Base-by-base conservation (phyloP, 768 basidiomycete species). In the Mycena albidolilacea region DNA sequence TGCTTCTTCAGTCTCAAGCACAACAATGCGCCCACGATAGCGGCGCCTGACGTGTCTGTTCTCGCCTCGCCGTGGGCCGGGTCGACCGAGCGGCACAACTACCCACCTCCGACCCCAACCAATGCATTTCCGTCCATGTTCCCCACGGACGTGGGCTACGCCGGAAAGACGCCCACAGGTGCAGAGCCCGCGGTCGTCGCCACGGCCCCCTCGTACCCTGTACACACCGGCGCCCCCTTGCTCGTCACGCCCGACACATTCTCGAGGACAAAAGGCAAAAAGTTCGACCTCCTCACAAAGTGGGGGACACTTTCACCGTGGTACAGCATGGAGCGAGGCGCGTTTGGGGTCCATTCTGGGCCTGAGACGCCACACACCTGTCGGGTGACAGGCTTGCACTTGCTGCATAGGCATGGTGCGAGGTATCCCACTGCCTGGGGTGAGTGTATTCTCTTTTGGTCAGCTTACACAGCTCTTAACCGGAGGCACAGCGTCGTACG, bases 261-360 rank as follows among this genome's bases (percentile, higher is more conserved):
- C 72, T 76, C 79, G 61, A 77, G 70, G 57, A 79, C 78, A 37
- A 80, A 77, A 60, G 77, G 75, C 39, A 80, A 82, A 39, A 79
- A 84, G 12, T 95, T 95, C 75, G 89, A 92, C 78, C 78, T 96
- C 57, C 90, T 95, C 81, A 89, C 86, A 79, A 88, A 89, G 50
- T 96, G 95, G 95, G 95, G 95, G 0, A 95, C 95, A 78, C 81
- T 95, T 46, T 92, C 93, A 1, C 95, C 95, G 12, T 96, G 95
- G 95, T 96, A 92, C 80, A 94, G 92, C 74, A 90, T 94, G 21
- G 85, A 86, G 19, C 85, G 83, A 54, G 87, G 85, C 17, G 84
- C 88, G 2, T 96, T 95, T 82, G 95, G 95, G 0, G 75, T 95
- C 11, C 88, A 95, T 75, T 92, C 93, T 0, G 86, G 87, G 7